A percentile compares a stretch with the other conserved stretches of the same genome.
Evolutionary conservation across 495 filamentous ascomycete species (phyloP).

Genomic region (Staphylotrichum longicolle): DNA sequence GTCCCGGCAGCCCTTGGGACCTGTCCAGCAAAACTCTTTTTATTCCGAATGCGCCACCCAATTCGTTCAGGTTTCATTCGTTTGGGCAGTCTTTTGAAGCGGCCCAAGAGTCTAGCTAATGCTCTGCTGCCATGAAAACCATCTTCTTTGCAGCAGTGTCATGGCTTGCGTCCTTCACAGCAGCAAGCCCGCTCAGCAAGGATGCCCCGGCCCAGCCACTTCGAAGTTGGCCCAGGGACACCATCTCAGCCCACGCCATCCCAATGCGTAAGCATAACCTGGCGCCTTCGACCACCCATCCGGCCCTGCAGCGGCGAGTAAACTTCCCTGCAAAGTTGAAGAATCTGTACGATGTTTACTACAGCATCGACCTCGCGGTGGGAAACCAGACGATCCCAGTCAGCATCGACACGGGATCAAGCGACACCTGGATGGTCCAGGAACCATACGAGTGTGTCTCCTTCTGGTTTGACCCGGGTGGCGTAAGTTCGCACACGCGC

Average conservation of each 20-base stretch:
- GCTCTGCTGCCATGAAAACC: not conserved
- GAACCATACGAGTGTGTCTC: conserved; percentile 49
- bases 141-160: not conserved
- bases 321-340: not conserved
- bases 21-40: not conserved
- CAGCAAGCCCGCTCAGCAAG: not conserved
- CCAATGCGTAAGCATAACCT: conserved; percentile 16
- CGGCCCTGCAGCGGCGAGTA: not conserved
- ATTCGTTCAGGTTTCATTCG: too few relatives aligned
- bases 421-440: conserved; percentile 59
- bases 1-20: not conserved
- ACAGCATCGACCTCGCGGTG: conserved; percentile 39
- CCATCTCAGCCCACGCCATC: conserved; percentile 7
- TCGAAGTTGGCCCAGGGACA: not conserved
- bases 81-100: too few relatives aligned
- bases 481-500: conserved; percentile 12
- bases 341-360: conserved; percentile 37
- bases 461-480: conserved; percentile 21
- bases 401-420: conserved; percentile 61
- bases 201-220: not conserved
- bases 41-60: too few relatives aligned
- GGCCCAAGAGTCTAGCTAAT: too few relatives aligned
- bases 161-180: not conserved
- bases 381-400: conserved; percentile 47
- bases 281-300: not conserved